A percentile compares a stretch with the other conserved stretches of the same genome.
Evolutionary conservation across 164 flowering plant genomes (phyloP).

Genomic region (Annona squamosa): DNA sequence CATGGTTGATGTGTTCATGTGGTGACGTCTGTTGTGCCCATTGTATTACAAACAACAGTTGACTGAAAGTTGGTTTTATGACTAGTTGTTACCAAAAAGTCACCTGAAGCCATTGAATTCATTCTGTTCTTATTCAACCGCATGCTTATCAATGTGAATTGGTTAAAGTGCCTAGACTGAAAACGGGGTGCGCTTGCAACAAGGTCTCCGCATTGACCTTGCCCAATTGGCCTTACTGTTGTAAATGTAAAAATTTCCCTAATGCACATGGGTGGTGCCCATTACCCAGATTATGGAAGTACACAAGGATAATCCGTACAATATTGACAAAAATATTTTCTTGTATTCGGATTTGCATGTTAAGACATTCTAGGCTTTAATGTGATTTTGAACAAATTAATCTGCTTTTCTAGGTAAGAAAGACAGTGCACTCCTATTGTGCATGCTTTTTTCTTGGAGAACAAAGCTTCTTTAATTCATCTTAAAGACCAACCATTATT

Average conservation of each 20-base stretch:
- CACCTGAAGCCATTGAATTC: neutral
- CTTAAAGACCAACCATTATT: no score
- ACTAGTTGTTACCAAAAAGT: constrained; percentile 7
- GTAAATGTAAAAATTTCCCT: constrained; percentile 51
- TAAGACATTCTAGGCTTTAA: neutral
- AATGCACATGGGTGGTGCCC: neutral
- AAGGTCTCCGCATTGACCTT: constrained; percentile 89
- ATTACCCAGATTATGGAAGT: neutral
- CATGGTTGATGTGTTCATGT: neutral
- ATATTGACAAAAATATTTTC: no score
- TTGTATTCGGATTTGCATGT: neutral
- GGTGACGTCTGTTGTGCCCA: neutral
- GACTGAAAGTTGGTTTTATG: neutral
- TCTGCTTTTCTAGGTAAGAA: neutral
- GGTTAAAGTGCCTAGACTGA: constrained; percentile 86
- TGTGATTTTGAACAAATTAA: neutral
- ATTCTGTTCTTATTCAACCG: neutral
- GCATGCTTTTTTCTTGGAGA: no score
- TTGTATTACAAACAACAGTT: constrained; percentile 11
- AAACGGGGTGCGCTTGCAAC: constrained; percentile 83
- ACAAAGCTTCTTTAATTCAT: no score
- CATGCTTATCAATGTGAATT: constrained; percentile 17
- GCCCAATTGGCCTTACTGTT: constrained; percentile 94
- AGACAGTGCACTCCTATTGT: no score
- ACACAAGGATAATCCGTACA: neutral